These are phyloP conservation scores for Quercus phellos DNA, from an alignment of 331 rosid species.

Conservation along the genomic window DNA sequence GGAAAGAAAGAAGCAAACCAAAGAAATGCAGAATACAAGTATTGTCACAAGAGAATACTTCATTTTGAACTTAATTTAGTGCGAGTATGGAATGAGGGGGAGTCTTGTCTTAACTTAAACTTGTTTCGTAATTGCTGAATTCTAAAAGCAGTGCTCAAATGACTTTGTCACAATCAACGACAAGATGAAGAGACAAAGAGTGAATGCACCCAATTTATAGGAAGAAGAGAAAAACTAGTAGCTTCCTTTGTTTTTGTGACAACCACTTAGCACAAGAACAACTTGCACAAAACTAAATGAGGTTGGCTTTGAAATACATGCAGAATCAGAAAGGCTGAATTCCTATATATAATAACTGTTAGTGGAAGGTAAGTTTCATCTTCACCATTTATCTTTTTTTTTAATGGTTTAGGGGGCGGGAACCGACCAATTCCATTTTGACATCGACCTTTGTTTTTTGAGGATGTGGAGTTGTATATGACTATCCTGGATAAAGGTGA, in stretches of 20 bases:
- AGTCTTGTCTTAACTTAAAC: background rate
- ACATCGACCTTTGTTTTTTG: slow-evolving; percentile 31
- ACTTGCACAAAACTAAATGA: slow-evolving; percentile 24
- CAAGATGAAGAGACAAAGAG: slow-evolving; percentile 20
- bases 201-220: slow-evolving; percentile 18
- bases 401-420: slow-evolving; percentile 49
- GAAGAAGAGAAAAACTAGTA: slow-evolving; percentile 27
- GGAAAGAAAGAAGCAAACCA: slow-evolving; percentile 36
- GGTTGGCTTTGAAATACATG: slow-evolving; percentile 36
- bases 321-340: slow-evolving; percentile 31
- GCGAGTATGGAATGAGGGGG: background rate
- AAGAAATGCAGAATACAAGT: slow-evolving; percentile 25
- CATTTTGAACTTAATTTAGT: slow-evolving; percentile 31
- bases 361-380: slow-evolving; percentile 54
- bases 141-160: slow-evolving; percentile 10
- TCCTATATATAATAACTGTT: slow-evolving; percentile 39
- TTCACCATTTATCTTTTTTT: slow-evolving; percentile 14
- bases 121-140: background rate
- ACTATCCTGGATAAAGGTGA: slow-evolving; percentile 41
- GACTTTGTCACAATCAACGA: slow-evolving; percentile 24
- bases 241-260: slow-evolving; percentile 4
- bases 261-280: slow-evolving; percentile 18
- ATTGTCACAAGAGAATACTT: slow-evolving; percentile 21
- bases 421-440: slow-evolving; percentile 46
- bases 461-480: slow-evolving; percentile 39